Evolutionary conservation across 2,329 filamentous ascomycete species (phyloP), one percentile per base, ranked within the genome.

Genomic region (Ophidiomyces ophidiicola): DNA sequence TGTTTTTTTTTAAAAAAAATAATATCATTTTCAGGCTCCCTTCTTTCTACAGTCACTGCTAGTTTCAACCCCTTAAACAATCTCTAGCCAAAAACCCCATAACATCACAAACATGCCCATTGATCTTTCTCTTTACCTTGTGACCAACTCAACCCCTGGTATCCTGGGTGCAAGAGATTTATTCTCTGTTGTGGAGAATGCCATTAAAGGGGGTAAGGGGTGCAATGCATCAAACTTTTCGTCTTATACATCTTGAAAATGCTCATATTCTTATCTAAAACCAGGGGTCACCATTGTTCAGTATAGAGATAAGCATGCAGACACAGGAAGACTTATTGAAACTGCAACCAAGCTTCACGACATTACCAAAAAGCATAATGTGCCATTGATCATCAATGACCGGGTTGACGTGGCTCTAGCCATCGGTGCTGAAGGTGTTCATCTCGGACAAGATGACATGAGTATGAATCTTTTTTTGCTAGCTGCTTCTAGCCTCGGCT

Each of bases 361-460:
- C 25, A 64, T 90, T 46, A 88, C 85, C 14, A 67, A 67, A 47
- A 66, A 67, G 32, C 69, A 81, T 54, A 68, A 69, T 11, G 75
- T 94, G 2, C 88, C 88, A 20, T 71, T 96, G 42, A 67, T 96
- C 39, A 86, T 96, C 66, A 96, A 96, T 56, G 90, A 96, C 58
- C 77, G 87, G 8, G 74, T 94, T 4, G 87, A 94, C 56, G 83
- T 96, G 18, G 87, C 86, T 6, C 70, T 85, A 12, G 86, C 85
- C 10, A 73, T 87, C 30, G 82, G 78, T 8, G 90, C 83, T 42
- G 88, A 94, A 63, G 90, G 90, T 32, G 85, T 94, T 6, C 90
- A 96, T 58, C 74, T 96, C 35, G 90, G 90, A 5, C 88, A 96
- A 64, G 87, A 94, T 70, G 88, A 96, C 59, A 79, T 94, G 68